A percentile compares a stretch with the other conserved stretches of the same genome.
phyloP scores from a whole-genome alignment of 768 basidiomycete species.

The Tremella fuciformis region DNA sequence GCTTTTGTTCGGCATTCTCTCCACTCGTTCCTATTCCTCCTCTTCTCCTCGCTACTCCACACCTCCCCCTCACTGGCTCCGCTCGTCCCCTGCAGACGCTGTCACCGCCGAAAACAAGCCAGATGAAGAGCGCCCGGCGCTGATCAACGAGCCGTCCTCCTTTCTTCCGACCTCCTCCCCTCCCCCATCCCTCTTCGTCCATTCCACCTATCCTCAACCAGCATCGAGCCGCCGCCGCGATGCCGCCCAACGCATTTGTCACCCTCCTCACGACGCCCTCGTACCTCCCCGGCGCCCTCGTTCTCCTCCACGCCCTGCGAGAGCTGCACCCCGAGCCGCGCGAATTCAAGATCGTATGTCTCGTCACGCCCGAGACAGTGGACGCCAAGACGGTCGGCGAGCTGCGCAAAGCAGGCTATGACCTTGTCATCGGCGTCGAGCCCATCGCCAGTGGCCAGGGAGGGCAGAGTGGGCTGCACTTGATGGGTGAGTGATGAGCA shows the following conservation, averaged over 20 bases:
- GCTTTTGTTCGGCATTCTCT: background rate
- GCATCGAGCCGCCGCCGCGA: slow-evolving; percentile 1
- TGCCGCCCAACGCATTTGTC: slow-evolving; percentile 63
- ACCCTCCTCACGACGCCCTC: slow-evolving; percentile 87
- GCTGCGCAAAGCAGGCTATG: slow-evolving; percentile 69
- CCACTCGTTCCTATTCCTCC: background rate
- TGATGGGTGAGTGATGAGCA: slow-evolving; percentile 66
- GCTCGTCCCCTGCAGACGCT: background rate
- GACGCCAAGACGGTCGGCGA: slow-evolving; percentile 75
- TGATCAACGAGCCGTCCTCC: slow-evolving; percentile 1
- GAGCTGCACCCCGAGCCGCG: slow-evolving; percentile 58
- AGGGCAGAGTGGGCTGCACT: slow-evolving; percentile 63
- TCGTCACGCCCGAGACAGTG: slow-evolving; percentile 92
- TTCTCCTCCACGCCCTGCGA: slow-evolving; percentile 75
- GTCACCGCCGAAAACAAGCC: background rate
- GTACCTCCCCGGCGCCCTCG: slow-evolving; percentile 90
- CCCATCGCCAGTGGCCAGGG: slow-evolving; percentile 64
- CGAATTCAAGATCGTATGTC: slow-evolving; percentile 72
- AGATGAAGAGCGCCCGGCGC: slow-evolving; percentile 1
- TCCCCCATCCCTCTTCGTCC: slow-evolving; percentile 2
- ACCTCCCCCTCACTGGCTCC: background rate
- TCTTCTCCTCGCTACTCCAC: background rate
- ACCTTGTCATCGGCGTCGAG: slow-evolving; percentile 89
- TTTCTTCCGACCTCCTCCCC: background rate
- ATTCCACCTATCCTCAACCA: background rate